phyloP scores from a whole-genome alignment of 2,329 filamentous ascomycete genomes.

The Alternaria gaisen region DNA sequence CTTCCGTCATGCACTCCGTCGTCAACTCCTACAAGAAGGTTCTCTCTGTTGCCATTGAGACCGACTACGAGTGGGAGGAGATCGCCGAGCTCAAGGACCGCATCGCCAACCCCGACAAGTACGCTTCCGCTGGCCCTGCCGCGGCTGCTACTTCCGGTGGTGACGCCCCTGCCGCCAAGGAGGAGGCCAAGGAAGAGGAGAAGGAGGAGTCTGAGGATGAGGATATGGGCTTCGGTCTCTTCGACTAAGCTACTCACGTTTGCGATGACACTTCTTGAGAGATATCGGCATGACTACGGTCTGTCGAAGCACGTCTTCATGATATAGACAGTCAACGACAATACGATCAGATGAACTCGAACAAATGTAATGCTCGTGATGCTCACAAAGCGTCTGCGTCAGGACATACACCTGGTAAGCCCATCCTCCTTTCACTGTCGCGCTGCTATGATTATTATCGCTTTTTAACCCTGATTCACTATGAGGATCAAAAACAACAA shows the following conservation, averaged over 20 bases:
- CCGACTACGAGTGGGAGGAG: slow-evolving; percentile 92
- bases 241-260: slow-evolving; percentile 56
- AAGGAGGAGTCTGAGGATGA: slow-evolving; percentile 66
- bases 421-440: slow-evolving; percentile 10
- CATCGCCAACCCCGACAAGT: slow-evolving; percentile 98
- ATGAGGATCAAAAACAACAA: slow-evolving; percentile 71
- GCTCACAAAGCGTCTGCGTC: slow-evolving; percentile 28
- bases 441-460: slow-evolving; percentile 63
- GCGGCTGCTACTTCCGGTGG: slow-evolving; percentile 63
- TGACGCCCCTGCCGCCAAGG: slow-evolving; percentile 54
- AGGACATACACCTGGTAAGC: slow-evolving; percentile 47
- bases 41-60: slow-evolving; percentile 86
- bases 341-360: slow-evolving; percentile 46
- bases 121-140: slow-evolving; percentile 81
- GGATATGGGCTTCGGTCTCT: slow-evolving; percentile 64
- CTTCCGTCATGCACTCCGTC: slow-evolving; percentile 94
- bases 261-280: slow-evolving; percentile 31
- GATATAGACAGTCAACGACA: slow-evolving; percentile 45
- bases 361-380: slow-evolving; percentile 33
- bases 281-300: slow-evolving; percentile 27
- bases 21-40: slow-evolving; percentile 99
- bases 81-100: slow-evolving; percentile 99
- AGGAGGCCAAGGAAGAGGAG: slow-evolving; percentile 64
- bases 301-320: slow-evolving; percentile 38
- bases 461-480: slow-evolving; percentile 72